Percentiles rank a stretch among this genome's conserved stretches.
phyloP scores from a whole-genome alignment of 345 rosid genomes.

The Populus nigra region DNA sequence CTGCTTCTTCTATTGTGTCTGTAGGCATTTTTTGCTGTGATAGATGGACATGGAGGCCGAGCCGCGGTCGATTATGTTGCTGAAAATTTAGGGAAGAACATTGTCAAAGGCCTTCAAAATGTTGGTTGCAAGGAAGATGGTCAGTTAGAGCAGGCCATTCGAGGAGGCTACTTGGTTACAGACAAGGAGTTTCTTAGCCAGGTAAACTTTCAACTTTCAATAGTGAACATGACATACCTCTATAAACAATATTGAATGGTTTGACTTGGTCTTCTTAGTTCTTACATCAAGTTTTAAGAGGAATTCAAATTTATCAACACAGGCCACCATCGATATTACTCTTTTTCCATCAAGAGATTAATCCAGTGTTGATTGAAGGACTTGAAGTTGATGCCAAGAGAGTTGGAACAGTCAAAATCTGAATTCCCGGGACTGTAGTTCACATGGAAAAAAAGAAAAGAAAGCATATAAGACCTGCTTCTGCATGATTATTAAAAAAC shows the following conservation, averaged over 20 bases:
- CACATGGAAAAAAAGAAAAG: background rate
- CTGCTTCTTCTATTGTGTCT: background rate
- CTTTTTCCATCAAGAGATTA: background rate
- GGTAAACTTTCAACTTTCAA: conserved; percentile 24
- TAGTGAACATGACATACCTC: background rate
- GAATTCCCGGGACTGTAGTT: too few relatives aligned
- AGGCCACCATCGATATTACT: background rate
- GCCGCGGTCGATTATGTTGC: conserved; percentile 45
- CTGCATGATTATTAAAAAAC: background rate
- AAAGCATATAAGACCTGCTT: background rate
- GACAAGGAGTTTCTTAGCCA: conserved; percentile 48
- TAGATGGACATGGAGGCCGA: conserved; percentile 57
- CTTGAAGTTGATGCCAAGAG: background rate
- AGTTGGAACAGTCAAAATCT: background rate
- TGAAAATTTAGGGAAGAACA: conserved; percentile 48
- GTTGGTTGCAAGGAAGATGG: background rate
- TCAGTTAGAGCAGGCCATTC: conserved; percentile 31
- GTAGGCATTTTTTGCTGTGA: conserved; percentile 48
- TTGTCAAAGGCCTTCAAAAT: conserved; percentile 30
- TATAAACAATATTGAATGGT: background rate
- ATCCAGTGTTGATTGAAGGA: background rate
- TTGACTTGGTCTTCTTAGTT: background rate
- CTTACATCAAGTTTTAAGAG: background rate
- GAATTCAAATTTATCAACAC: background rate
- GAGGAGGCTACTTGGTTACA: conserved; percentile 38